These are phyloP conservation scores for Citrus mangshanensis DNA, from an alignment of 345 rosid species.

Conservation along the genomic window DNA sequence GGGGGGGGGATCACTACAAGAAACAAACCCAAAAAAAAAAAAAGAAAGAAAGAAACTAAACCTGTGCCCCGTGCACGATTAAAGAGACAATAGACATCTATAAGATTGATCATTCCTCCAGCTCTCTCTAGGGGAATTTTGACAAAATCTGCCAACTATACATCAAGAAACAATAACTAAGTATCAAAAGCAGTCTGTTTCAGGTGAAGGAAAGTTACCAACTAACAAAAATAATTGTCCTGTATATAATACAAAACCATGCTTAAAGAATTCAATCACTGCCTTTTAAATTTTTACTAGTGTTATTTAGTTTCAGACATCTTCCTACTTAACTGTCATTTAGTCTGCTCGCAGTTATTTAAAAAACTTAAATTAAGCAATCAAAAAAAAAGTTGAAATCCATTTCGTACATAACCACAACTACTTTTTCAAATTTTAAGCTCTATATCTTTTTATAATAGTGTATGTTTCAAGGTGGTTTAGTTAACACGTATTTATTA, in stretches of 20 bases:
- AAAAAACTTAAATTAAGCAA: background rate
- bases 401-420: too few relatives aligned
- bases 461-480: background rate
- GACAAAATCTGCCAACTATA: slow-evolving; percentile 93
- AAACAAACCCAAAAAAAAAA: slow-evolving; percentile 7
- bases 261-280: background rate
- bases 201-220: background rate
- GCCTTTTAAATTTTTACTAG: background rate
- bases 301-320: background rate
- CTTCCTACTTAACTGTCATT: background rate
- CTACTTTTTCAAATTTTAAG: background rate
- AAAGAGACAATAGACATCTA: slow-evolving; percentile 88
- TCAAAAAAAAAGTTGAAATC: background rate
- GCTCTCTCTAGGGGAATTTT: slow-evolving; percentile 80
- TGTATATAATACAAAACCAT: too few relatives aligned
- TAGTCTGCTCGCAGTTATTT: background rate
- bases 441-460: background rate
- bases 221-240: background rate
- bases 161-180: slow-evolving; percentile 13
- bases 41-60: slow-evolving; percentile 17
- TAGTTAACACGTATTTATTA: too few relatives aligned
- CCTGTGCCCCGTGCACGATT: slow-evolving; percentile 99
- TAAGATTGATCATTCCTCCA: slow-evolving; percentile 95
- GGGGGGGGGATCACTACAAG: background rate
- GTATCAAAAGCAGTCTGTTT: background rate